These are phyloP conservation scores for Leishmania guyanensis DNA, from an alignment of 208 protist genomes.

Conservation along the genomic window DNA sequence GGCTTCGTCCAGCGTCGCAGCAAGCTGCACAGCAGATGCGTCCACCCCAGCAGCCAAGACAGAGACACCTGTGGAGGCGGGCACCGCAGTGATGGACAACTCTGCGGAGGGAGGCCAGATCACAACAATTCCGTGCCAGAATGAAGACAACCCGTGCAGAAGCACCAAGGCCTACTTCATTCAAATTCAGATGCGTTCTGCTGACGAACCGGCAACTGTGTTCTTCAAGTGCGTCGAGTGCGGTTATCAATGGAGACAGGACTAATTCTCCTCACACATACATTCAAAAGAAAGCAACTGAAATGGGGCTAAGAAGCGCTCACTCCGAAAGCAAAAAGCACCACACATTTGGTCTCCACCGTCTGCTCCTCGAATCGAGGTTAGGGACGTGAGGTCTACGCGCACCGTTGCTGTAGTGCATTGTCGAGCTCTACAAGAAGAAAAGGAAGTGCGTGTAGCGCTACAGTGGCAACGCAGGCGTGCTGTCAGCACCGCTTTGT, in stretches of 20 bases:
- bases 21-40: neutral
- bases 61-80: neutral
- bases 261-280: slow-evolving; percentile 34
- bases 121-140: slow-evolving; percentile 82
- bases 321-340: neutral
- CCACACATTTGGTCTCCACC: neutral
- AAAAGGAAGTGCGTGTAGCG: neutral
- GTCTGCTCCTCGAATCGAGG: neutral
- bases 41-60: neutral
- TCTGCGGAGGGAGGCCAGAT: slow-evolving; percentile 79
- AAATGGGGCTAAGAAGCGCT: neutral
- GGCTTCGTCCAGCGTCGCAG: neutral
- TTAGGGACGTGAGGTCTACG: neutral
- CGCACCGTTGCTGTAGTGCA: neutral
- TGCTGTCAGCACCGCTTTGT: neutral
- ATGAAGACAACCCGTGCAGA: slow-evolving; percentile 79
- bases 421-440: neutral
- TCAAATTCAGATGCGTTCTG: slow-evolving; percentile 97
- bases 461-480: neutral
- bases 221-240: slow-evolving; percentile 97
- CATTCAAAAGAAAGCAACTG: neutral
- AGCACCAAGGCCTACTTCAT: slow-evolving; percentile 92
- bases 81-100: neutral
- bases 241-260: slow-evolving; percentile 91
- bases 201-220: slow-evolving; percentile 97